Conservation (phyloP, 306 rosid genomes). For the Citrullus amarus region DNA sequence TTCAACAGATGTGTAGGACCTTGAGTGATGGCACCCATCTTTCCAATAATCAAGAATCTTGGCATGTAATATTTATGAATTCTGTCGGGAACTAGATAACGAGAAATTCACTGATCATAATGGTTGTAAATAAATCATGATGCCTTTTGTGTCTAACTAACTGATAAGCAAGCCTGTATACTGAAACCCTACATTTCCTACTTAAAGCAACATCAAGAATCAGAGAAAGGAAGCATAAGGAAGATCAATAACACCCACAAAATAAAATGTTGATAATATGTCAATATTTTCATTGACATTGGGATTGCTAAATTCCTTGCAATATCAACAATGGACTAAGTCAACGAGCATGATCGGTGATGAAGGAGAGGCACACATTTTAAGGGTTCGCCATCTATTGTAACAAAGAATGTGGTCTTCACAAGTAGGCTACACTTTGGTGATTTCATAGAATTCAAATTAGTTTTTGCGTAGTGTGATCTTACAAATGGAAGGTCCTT, state of each 20-base stretch:
- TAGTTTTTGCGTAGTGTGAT: not conserved
- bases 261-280: not conserved
- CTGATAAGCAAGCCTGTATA: constrained; percentile 9
- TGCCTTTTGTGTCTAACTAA: constrained; percentile 10
- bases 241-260: not conserved
- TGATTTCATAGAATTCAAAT: not conserved
- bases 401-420: not conserved
- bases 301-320: not conserved
- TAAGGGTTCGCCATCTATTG: not conserved
- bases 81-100: constrained; percentile 27
- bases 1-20: constrained; percentile 33
- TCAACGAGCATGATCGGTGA: not conserved
- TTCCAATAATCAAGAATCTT: constrained; percentile 33
- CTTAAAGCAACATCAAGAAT: not conserved
- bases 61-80: constrained; percentile 35
- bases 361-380: not conserved
- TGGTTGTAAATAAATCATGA: constrained; percentile 30
- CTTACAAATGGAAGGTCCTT: not conserved
- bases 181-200: not conserved
- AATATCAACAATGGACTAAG: not conserved
- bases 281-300: not conserved
- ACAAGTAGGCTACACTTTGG: not conserved
- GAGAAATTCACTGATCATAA: constrained; percentile 33
- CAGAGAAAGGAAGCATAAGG: not conserved
- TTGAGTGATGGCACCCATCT: constrained; percentile 22